Base-by-base conservation (phyloP, 192 early-diverging fungal genomes). In the Mortierella antarctica region DNA sequence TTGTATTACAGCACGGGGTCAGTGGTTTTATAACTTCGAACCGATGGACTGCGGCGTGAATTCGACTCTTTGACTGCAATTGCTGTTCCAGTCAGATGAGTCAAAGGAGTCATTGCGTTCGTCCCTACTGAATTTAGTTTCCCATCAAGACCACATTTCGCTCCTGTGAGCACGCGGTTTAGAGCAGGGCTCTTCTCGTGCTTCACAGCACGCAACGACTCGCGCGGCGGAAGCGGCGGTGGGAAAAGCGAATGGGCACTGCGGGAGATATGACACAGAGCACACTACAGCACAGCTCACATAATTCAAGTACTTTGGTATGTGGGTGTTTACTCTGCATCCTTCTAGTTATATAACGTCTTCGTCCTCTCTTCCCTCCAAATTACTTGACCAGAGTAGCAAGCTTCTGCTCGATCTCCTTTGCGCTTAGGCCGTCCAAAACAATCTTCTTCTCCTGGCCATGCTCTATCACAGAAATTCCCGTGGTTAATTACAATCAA, bases 401-500 rank as follows among this genome's bases (percentile, higher is more conserved):
- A 70, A 98, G 87, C 67, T 89, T 87, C 63, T 88, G 74, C 84
- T 91, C 92, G 45, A 98, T 89, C 56, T 94, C 92, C 51, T 87
- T 69, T 61, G 89, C 89, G 59, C 89, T 87, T 42, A 94, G 71
- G 82, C 90, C 89, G 66, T 98, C 91, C 49, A 98, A 85, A 12
- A 87, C 70, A 49, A 93, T 77, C 82, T 94, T 93, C 82, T 89
- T 90, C 79, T 98, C 96, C 20, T 88, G 84, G 40, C 96, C 96
- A 53, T 88, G 86, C 60, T 91, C 96, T 96, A 89, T 47, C 57
- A 65, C n/a, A 40, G 21, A 7, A 31, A 31, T 31, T 31, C 31
- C 31, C n/a, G n/a, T 31, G 31, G 31, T 31, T 31, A 31, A 31
- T 31, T 31, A 31, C 31, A 31, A 31, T 31, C 31, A 31, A 2